These are phyloP conservation scores for Nitzschia sp. DNA, from an alignment of 108 stramenopile species.

Conservation along the genomic window DNA sequence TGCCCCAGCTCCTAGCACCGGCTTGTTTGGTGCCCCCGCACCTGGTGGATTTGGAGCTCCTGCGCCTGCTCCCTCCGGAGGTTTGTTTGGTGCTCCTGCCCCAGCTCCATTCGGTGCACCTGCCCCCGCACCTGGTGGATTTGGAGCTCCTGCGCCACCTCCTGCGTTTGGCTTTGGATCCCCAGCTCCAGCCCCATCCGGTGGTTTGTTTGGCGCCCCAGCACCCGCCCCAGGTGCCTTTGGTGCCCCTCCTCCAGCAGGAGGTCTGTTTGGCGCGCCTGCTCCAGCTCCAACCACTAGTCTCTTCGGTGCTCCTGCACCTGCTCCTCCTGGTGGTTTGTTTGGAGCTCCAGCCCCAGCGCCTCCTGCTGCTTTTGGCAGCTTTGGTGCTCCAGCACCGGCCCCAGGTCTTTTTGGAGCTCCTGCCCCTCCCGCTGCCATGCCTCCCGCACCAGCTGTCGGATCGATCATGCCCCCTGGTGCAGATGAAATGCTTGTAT, in stretches of 20 bases:
- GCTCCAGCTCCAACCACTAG: constrained; percentile 54
- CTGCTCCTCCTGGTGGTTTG: constrained; percentile 40
- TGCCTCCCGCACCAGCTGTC: constrained; percentile 28
- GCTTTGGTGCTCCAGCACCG: constrained; percentile 53
- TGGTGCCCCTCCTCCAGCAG: constrained; percentile 47
- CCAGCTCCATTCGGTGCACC: constrained; percentile 69
- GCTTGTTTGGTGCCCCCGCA: constrained; percentile 55
- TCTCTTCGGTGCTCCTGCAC: constrained; percentile 64
- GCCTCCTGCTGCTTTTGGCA: constrained; percentile 33
- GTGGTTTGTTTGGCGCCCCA: constrained; percentile 70
- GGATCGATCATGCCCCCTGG: constrained; percentile 56
- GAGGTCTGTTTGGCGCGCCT: constrained; percentile 42
- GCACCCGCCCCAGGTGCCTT: constrained; percentile 48
- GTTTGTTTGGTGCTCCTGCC: constrained; percentile 67
- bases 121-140: constrained; percentile 57
- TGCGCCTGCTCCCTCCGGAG: constrained; percentile 43
- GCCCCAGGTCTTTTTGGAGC: constrained; percentile 35
- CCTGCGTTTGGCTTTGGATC: constrained; percentile 36
- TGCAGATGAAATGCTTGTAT: constrained; percentile 64
- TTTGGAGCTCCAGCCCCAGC: constrained; percentile 57
- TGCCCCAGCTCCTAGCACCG: constrained; percentile 38
- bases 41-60: constrained; percentile 46
- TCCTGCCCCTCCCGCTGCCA: constrained; percentile 27
- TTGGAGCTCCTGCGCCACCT: constrained; percentile 60
- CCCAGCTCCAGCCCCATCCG: constrained; percentile 38